These are phyloP conservation scores for Plasmodium relictum DNA, from an alignment of 169 alveolate genomes.

Conservation along the genomic window DNA sequence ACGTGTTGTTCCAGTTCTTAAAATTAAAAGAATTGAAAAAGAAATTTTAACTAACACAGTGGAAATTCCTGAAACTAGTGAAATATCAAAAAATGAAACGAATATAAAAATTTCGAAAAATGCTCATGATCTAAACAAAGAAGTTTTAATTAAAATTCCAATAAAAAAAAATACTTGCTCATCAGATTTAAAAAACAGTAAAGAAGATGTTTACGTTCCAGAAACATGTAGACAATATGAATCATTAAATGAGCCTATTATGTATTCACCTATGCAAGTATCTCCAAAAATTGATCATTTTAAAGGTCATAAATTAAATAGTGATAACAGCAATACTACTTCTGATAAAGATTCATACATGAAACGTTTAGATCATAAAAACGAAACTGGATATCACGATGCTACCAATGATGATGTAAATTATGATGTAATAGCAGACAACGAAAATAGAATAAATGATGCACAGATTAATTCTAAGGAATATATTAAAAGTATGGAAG, in stretches of 20 bases:
- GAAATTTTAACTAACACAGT: constrained; percentile 47
- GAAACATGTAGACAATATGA: constrained; percentile 57
- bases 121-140: not conserved
- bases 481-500: constrained; percentile 9
- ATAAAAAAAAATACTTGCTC: constrained; percentile 5
- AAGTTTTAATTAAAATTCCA: constrained; percentile 3
- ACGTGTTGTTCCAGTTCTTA: constrained; percentile 70
- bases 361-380: constrained; percentile 14
- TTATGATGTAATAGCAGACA: constrained; percentile 11
- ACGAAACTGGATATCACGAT: constrained; percentile 53
- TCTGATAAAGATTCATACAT: constrained; percentile 25
- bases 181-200: constrained; percentile 10
- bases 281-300: constrained; percentile 11
- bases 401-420: constrained; percentile 43
- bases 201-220: constrained; percentile 19
- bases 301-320: not conserved
- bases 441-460: not conserved
- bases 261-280: not conserved
- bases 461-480: constrained; percentile 5
- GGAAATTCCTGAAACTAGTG: constrained; percentile 58
- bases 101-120: constrained; percentile 7
- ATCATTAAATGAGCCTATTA: constrained; percentile 14
- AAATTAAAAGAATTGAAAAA: constrained; percentile 53
- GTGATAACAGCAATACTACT: not conserved
- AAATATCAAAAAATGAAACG: constrained; percentile 20